Conservation (phyloP, 208 protist species). For the Leishmania aethiopica region DNA sequence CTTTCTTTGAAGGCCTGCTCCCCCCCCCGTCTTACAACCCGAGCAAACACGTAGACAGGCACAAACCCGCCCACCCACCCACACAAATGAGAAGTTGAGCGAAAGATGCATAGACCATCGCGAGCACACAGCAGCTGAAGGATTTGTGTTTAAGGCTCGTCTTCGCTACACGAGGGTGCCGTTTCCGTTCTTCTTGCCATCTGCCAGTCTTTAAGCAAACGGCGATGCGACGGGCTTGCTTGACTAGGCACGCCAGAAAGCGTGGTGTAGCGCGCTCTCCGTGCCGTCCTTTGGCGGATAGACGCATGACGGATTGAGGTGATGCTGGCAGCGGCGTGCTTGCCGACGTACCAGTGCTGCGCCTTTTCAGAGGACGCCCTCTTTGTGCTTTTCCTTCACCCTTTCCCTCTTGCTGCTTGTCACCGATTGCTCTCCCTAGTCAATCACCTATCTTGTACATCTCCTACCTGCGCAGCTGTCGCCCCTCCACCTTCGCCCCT, state of each 20-base stretch:
- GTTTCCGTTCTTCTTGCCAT: too few relatives aligned
- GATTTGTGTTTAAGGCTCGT: neutral
- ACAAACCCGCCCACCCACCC: neutral
- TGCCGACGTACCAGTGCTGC: neutral
- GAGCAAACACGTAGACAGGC: neutral
- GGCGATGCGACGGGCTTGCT: neutral
- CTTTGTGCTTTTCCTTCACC: neutral
- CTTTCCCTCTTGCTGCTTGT: neutral
- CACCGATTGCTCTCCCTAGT: neutral
- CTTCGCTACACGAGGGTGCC: neutral
- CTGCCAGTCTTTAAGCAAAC: neutral
- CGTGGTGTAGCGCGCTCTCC: neutral
- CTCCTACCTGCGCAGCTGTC: neutral
- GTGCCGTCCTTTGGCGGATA: neutral
- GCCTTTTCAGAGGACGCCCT: neutral
- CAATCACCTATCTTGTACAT: neutral
- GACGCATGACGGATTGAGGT: neutral
- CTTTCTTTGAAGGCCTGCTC: neutral
- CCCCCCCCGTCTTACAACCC: neutral
- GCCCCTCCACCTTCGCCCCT: neutral
- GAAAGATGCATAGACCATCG: too few relatives aligned
- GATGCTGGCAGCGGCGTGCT: neutral
- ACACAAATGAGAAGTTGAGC: neutral
- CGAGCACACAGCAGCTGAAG: neutral
- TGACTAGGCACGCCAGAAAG: neutral